Percentiles rank a stretch among this genome's conserved stretches.
phyloP scores from a whole-genome alignment of 1,284 basidiomycete genomes.

The Cryptococcus sp. region DNA sequence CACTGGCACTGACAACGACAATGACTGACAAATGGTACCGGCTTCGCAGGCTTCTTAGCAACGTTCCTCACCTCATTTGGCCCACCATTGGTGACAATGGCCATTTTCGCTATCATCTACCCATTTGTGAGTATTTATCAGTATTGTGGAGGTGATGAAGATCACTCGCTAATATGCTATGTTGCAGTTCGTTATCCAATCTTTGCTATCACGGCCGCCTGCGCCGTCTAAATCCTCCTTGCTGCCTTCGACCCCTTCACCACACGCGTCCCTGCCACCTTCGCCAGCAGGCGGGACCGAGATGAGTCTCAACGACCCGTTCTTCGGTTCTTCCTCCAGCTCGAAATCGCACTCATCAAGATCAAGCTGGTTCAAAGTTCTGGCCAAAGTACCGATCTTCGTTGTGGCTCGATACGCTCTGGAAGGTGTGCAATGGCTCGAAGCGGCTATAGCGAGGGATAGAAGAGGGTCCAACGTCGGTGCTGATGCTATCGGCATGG shows the following conservation, averaged over 20 bases:
- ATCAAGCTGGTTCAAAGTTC: not conserved
- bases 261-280: slow-evolving; percentile 23
- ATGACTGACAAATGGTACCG: not conserved
- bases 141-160: not conserved
- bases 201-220: slow-evolving; percentile 46
- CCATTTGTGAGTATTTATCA: slow-evolving; percentile 46
- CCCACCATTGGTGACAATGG: slow-evolving; percentile 50
- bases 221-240: slow-evolving; percentile 20
- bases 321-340: slow-evolving; percentile 17
- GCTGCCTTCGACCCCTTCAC: slow-evolving; percentile 34
- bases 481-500: not conserved
- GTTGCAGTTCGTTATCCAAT: slow-evolving; percentile 50
- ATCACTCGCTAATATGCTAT: not conserved
- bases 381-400: slow-evolving; percentile 40
- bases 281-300: slow-evolving; percentile 17
- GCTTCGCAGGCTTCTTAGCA: slow-evolving; percentile 38
- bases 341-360: not conserved
- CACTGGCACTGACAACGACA: not conserved
- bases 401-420: slow-evolving; percentile 43
- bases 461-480: slow-evolving; percentile 9
- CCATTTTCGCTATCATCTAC: slow-evolving; percentile 51
- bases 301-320: slow-evolving; percentile 18
- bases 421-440: slow-evolving; percentile 38
- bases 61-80: slow-evolving; percentile 49
- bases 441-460: slow-evolving; percentile 37